Evolutionary conservation across 805 yeast genomes (phyloP).

Genomic region (Grigorovia yakushimaensis): DNA sequence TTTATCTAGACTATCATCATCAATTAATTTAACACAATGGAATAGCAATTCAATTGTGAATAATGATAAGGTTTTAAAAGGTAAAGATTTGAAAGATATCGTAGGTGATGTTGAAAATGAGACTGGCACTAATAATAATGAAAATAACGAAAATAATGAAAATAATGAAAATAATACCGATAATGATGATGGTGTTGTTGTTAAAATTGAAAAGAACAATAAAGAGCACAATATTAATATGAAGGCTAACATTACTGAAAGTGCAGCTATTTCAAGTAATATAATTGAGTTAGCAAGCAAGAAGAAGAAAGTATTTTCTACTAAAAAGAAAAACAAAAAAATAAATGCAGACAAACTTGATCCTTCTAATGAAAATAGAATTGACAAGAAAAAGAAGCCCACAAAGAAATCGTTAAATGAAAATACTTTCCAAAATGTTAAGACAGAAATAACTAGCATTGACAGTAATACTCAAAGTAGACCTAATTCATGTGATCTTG

Average conservation of each 20-base stretch:
- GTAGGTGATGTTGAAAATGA: neutral
- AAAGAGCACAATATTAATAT: neutral
- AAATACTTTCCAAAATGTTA: constrained; percentile 16
- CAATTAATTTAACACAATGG: constrained; percentile 1
- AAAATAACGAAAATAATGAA: neutral
- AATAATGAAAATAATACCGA: neutral
- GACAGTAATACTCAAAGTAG: neutral
- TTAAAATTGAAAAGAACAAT: neutral
- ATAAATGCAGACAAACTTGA: neutral
- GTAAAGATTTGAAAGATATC: neutral
- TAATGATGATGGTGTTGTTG: neutral
- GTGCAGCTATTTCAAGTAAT: neutral
- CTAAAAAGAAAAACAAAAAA: neutral
- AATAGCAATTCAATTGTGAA: neutral
- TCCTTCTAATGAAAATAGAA: neutral
- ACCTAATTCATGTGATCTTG: neutral
- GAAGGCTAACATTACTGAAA: neutral
- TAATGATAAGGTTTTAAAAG: neutral
- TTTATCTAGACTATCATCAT: constrained; percentile 6
- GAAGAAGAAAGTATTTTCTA: neutral
- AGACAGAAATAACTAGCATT: neutral
- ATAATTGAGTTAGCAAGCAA: no score
- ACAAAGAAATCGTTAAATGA: neutral
- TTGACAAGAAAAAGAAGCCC: neutral
- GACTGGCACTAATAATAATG: neutral